A percentile compares a stretch with the other conserved stretches of the same genome.
These are phyloP conservation scores for Calonectria crousiana DNA, from an alignment of 2,329 filamentous ascomycete genomes.

Conservation along the genomic window DNA sequence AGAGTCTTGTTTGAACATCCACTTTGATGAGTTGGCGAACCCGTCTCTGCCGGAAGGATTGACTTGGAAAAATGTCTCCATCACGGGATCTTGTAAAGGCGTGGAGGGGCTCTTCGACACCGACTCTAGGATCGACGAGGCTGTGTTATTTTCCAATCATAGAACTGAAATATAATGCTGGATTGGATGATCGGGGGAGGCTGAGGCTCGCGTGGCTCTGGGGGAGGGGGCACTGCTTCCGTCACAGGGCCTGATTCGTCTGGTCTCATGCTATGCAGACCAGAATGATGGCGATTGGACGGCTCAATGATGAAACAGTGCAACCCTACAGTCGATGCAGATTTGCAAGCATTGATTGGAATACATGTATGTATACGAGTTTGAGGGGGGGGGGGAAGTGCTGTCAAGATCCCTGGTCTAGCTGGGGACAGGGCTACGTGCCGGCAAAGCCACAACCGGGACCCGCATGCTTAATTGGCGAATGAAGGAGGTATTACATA, in stretches of 20 bases:
- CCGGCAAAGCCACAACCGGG: constrained; percentile 15
- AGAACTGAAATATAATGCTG: not conserved
- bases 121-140: not conserved
- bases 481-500: not conserved
- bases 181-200: not conserved
- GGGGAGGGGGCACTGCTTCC: not conserved
- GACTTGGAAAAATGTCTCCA: not conserved
- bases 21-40: constrained; percentile 1
- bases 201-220: constrained; percentile 16
- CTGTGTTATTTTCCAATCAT: constrained; percentile 14
- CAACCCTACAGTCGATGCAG: not conserved
- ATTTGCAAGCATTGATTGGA: not conserved
- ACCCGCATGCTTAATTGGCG: not conserved
- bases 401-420: not conserved
- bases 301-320: constrained; percentile 11
- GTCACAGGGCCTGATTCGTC: not conserved
- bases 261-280: not conserved
- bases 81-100: constrained; percentile 1
- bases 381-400: not conserved
- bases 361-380: constrained; percentile 6
- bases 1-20: not conserved
- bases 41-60: not conserved
- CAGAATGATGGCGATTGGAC: not conserved
- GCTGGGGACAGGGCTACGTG: constrained; percentile 13
- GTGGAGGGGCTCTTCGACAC: not conserved